Conservation (phyloP, 495 filamentous ascomycete species). For the Aspergillus incahuasiensis region DNA sequence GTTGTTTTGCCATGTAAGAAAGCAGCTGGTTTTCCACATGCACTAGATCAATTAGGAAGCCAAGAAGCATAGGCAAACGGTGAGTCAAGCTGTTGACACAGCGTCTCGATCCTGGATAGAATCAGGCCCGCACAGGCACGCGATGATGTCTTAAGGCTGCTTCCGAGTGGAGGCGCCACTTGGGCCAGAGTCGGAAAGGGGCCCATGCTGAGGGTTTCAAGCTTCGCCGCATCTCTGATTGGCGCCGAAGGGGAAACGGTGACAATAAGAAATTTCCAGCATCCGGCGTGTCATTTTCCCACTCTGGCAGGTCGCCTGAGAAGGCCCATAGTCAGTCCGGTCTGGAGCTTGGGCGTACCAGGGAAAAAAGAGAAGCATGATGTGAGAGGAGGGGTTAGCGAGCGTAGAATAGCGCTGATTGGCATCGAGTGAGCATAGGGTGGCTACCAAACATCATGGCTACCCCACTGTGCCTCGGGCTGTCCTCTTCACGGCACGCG, state of each 20-base stretch:
- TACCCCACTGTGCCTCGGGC: neutral
- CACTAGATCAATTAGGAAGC: conserved; percentile 24
- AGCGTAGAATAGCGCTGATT: conserved; percentile 1
- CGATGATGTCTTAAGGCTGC: conserved; percentile 5
- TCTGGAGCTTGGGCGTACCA: conserved; percentile 9
- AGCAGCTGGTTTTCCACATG: conserved; percentile 4
- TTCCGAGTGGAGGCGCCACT: conserved; percentile 12
- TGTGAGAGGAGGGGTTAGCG: neutral
- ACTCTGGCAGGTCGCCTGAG: conserved; percentile 22
- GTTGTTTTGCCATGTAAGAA: neutral
- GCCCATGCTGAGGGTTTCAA: neutral
- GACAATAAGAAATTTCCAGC: conserved; percentile 1
- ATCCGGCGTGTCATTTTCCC: conserved; percentile 18
- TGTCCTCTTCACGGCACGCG: neutral
- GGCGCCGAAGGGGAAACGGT: neutral
- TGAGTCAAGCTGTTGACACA: neutral
- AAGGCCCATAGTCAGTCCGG: neutral
- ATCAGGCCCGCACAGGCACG: neutral
- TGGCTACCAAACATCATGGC: neutral
- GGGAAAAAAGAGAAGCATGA: conserved; percentile 2
- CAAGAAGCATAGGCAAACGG: conserved; percentile 18
- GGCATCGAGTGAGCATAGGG: neutral
- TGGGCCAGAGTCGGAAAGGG: neutral
- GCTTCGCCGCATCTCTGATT: neutral
- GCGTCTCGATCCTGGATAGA: conserved; percentile 3